Percentiles rank a stretch among this genome's conserved stretches.
These are phyloP conservation scores for Phytophthora quininea DNA, from an alignment of 352 stramenopile species.

Conservation along the genomic window DNA sequence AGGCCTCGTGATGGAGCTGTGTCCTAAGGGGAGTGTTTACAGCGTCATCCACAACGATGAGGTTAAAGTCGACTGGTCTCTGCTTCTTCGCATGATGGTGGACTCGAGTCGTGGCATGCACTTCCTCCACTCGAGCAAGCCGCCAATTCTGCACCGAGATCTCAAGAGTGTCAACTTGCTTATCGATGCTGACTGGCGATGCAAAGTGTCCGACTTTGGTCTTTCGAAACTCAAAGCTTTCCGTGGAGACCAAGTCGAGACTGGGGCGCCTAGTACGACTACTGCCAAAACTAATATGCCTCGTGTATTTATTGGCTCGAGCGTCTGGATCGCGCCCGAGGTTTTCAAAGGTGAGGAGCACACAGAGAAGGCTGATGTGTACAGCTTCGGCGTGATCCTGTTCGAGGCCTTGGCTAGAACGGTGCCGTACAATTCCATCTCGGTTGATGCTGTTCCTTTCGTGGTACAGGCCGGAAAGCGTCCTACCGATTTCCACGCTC, in stretches of 20 bases:
- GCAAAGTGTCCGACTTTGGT: constrained; percentile 92
- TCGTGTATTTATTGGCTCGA: constrained; percentile 83
- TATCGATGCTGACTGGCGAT: constrained; percentile 87
- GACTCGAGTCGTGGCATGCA: constrained; percentile 90
- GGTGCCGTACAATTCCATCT: constrained; percentile 80
- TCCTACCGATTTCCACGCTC: constrained; percentile 72
- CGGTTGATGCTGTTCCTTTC: constrained; percentile 81
- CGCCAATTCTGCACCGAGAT: constrained; percentile 90
- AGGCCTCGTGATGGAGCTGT: constrained; percentile 90
- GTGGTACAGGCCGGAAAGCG: constrained; percentile 81
- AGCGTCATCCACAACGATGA: constrained; percentile 80
- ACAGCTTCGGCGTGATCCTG: constrained; percentile 86
- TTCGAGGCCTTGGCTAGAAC: constrained; percentile 73
- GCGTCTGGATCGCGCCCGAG: constrained; percentile 91
- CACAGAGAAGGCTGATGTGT: constrained; percentile 90
- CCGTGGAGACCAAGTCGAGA: constrained; percentile 58
- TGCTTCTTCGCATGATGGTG: constrained; percentile 87
- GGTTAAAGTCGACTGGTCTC: constrained; percentile 85
- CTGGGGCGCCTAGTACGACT: constrained; percentile 6
- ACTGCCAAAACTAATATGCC: constrained; percentile 21
- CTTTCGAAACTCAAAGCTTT: constrained; percentile 87
- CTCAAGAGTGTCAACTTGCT: constrained; percentile 92
- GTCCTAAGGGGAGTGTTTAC: constrained; percentile 86
- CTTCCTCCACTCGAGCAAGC: constrained; percentile 90
- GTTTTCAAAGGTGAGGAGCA: constrained; percentile 89